Conservation (phyloP, 2,329 filamentous ascomycete species). For the Diaporthe citrichinensis region DNA sequence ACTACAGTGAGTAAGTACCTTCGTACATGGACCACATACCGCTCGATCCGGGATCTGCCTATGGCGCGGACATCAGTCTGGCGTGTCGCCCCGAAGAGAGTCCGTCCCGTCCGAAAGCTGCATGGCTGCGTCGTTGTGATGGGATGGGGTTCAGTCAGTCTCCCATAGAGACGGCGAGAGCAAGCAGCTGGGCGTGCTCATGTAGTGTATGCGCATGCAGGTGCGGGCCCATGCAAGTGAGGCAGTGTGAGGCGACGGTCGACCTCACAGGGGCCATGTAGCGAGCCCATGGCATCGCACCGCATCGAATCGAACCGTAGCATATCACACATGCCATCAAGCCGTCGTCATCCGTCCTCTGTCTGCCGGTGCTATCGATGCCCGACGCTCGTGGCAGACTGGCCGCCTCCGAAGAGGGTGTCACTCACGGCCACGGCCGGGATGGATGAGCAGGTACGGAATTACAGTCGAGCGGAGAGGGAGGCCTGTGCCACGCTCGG, state of each 20-base stretch:
- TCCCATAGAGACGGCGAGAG: conserved; percentile 1
- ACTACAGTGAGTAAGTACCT: not conserved
- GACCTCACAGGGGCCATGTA: conserved; percentile 1
- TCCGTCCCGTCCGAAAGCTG: conserved; percentile 24
- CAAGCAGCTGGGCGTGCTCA: not conserved
- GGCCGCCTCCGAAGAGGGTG: conserved; percentile 25
- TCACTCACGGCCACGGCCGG: not conserved
- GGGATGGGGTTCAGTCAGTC: not conserved
- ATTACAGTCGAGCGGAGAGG: conserved; percentile 2
- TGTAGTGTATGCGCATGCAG: conserved; percentile 16
- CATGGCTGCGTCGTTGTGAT: not conserved
- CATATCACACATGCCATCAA: conserved; percentile 7
- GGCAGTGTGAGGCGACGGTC: conserved; percentile 16
- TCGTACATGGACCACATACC: conserved; percentile 10
- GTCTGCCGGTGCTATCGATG: conserved; percentile 2
- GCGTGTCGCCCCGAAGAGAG: not conserved
- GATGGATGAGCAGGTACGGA: not conserved
- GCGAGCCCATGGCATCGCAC: conserved; percentile 7
- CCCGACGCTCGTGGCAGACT: conserved; percentile 11
- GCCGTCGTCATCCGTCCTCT: conserved; percentile 17
- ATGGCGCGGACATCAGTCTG: not conserved
- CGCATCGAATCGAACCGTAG: conserved; percentile 16
- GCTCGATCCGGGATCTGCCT: conserved; percentile 8
- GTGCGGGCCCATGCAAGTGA: conserved; percentile 11
- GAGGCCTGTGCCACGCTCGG: conserved; percentile 15